Evolutionary conservation across 352 stramenopile genomes (phyloP), one percentile per base, ranked within the genome.

Genomic region (Hyaloperonospora brassicae): DNA sequence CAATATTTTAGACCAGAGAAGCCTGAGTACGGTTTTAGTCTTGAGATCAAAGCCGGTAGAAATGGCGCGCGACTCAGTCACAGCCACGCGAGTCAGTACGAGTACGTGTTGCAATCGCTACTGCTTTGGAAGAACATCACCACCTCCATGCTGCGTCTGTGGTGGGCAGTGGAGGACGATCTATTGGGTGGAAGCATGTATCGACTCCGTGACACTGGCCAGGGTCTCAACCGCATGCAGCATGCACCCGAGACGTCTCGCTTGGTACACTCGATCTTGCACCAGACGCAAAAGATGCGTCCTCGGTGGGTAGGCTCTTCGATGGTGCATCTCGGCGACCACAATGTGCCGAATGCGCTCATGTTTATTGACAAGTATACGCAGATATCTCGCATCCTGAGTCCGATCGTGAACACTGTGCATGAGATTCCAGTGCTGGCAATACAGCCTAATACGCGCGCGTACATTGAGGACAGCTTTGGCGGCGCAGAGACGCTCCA

Each of bases 281-380:
- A 79, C 24, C 49, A 64, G 21, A 82, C 74, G 23, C 72, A 84
- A 48, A 69, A 74, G 40, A 25, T 66, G 50, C 66, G 62, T 31
- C 44, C 61, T 31, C 64, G 69, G 12, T 96, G 88, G 88, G 67
- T 97, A 21, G 89, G 88, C 17, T 89, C 72, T 1, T 96, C 76
- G 40, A 85, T 97, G 2, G 94, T 98, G 24, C 92, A 98, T 69
- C 69, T 98, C 3, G 92, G 92, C 25, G 92, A 98, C 62, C 81
- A 96, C 61, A 97, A 98, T 62, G 92, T 98, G 23, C 92, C 91
- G n/a, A 97, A 97, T 49, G 90, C 91, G 25, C 73, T 98, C 40
- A 91, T 94, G 61, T 98, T 97, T 50, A 97, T 97, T 62, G 92
- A 98, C 72, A 98, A 98, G 71, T 97, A 97, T 69, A 96, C 87